Conservation (phyloP, 2,329 filamentous ascomycete genomes). For the Coniochaeta hoffmannii region DNA sequence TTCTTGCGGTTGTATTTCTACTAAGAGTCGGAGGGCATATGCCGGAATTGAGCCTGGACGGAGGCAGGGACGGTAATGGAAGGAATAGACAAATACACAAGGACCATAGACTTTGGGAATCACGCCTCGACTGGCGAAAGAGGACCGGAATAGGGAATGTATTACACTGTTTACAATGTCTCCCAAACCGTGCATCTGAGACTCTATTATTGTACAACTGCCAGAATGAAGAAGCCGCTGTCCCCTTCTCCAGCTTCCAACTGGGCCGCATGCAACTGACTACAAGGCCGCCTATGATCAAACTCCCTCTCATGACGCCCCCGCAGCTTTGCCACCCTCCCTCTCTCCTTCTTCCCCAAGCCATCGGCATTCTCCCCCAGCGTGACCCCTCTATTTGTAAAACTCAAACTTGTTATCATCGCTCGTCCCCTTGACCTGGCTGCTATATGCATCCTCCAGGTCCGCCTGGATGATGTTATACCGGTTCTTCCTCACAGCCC, state of each 20-base stretch:
- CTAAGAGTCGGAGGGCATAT: background rate
- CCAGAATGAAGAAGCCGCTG: conserved; percentile 5
- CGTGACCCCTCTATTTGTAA: conserved; percentile 63
- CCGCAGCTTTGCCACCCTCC: background rate
- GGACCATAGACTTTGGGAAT: background rate
- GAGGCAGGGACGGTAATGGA: background rate
- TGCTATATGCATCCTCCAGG: conserved; percentile 93
- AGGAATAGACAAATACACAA: background rate
- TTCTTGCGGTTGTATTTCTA: background rate
- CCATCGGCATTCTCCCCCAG: background rate
- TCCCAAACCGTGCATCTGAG: background rate
- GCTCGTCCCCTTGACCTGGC: conserved; percentile 77
- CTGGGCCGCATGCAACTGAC: background rate
- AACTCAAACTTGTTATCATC: conserved; percentile 80
- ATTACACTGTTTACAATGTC: background rate
- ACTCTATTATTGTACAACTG: conserved; percentile 10
- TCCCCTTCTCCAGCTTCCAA: background rate
- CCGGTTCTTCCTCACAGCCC: conserved; percentile 92
- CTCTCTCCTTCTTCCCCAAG: background rate
- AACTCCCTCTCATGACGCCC: background rate
- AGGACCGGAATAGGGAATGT: background rate
- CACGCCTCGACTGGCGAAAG: background rate
- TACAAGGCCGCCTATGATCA: background rate
- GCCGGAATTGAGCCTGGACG: background rate
- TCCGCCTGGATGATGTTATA: conserved; percentile 99